Conservation (phyloP, 1,284 basidiomycete species). For the Gymnopus androsaceus region DNA sequence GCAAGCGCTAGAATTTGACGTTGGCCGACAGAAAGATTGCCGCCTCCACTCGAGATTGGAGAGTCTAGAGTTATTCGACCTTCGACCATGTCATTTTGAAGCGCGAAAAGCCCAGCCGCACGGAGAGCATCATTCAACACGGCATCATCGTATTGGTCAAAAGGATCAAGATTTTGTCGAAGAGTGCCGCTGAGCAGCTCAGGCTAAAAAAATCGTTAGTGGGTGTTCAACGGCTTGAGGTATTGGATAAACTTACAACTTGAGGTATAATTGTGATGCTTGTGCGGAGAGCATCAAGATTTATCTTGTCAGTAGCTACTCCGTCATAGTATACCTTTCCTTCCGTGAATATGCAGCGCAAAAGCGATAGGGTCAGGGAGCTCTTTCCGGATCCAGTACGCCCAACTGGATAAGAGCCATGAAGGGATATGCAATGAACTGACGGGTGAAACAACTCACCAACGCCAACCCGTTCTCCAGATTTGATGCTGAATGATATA, state of each 20-base stretch:
- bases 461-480: conserved; percentile 66
- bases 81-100: conserved; percentile 53
- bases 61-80: conserved; percentile 56
- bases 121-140: conserved; percentile 56
- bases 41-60: conserved; percentile 56
- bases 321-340: conserved; percentile 60
- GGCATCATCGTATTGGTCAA: conserved; percentile 72
- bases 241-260: conserved; percentile 39
- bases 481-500: conserved; percentile 55
- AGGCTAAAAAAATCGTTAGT: conserved; percentile 41
- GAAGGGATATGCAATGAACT: background rate
- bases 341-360: conserved; percentile 59
- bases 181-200: conserved; percentile 64
- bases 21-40: conserved; percentile 30
- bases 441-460: conserved; percentile 32
- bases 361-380: conserved; percentile 50
- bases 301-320: conserved; percentile 47
- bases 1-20: conserved; percentile 41
- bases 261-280: conserved; percentile 67
- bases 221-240: background rate
- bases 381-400: conserved; percentile 78
- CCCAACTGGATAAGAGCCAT: conserved; percentile 46
- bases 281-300: conserved; percentile 64
- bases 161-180: conserved; percentile 68
- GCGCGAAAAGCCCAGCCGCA: conserved; percentile 54